phyloP scores from a whole-genome alignment of 163 green algal species.

The Scenedesmus sp. region DNA sequence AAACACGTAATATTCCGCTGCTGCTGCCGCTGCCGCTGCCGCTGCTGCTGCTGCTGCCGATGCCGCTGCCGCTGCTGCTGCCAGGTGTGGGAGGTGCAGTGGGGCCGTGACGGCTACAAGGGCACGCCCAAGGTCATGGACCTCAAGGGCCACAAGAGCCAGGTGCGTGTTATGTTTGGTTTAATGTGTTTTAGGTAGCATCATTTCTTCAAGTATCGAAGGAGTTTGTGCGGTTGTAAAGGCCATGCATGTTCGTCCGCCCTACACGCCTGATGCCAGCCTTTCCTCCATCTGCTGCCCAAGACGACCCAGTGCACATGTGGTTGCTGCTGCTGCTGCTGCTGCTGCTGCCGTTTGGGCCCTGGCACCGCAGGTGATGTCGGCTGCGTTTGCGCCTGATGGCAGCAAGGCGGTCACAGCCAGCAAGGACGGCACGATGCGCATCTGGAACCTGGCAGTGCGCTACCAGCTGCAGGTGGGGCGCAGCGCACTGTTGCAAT shows the following conservation, averaged over 20 bases:
- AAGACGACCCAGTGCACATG: background rate
- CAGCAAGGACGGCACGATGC: constrained; percentile 74
- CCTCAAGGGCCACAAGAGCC: constrained; percentile 77
- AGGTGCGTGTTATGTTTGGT: constrained; percentile 48
- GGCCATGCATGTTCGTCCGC: too few species aligned
- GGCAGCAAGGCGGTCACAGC: constrained; percentile 71
- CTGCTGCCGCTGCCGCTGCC: background rate
- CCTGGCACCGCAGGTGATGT: constrained; percentile 56
- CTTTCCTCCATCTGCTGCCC: background rate
- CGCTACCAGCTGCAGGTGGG: constrained; percentile 69
- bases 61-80: constrained; percentile 29
- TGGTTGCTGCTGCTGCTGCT: constrained; percentile 17
- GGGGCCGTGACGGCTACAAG: constrained; percentile 49
- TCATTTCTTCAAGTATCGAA: too few species aligned
- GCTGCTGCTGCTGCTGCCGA: background rate
- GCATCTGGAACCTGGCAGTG: constrained; percentile 86
- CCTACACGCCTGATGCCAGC: too few species aligned
- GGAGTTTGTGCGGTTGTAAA: too few species aligned
- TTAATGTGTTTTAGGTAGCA: too few species aligned
- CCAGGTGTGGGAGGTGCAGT: constrained; percentile 54
- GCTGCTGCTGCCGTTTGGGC: background rate
- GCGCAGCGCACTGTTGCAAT: background rate
- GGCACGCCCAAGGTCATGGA: constrained; percentile 59
- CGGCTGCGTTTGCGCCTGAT: constrained; percentile 72
- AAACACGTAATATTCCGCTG: background rate